phyloP scores from a whole-genome alignment of 305 asterid species.

The Solanum hybrid region DNA sequence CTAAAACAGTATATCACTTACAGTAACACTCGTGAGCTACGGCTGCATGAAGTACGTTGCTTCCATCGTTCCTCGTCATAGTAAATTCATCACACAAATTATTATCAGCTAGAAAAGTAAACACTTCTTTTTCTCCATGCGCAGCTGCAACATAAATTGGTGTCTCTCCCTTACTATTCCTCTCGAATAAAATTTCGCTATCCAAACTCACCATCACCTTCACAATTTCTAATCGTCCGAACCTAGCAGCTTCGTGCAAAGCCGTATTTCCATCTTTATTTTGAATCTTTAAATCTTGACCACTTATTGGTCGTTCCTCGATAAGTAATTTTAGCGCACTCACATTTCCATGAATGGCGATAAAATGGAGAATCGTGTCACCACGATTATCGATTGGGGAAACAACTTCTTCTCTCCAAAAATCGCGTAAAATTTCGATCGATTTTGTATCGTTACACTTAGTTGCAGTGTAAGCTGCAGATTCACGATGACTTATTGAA shows the following conservation, averaged over 20 bases:
- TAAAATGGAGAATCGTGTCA: conserved; percentile 4
- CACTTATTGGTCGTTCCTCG: not conserved
- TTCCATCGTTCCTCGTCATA: not conserved
- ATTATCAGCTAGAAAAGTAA: not conserved
- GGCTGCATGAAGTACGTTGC: conserved; percentile 1
- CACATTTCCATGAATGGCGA: not conserved
- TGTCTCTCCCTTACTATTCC: not conserved
- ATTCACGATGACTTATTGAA: not conserved
- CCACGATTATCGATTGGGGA: not conserved
- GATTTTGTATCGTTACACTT: not conserved
- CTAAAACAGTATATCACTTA: not conserved
- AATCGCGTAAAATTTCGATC: not conserved
- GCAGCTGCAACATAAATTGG: not conserved
- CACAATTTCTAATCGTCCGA: not conserved
- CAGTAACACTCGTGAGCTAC: not conserved
- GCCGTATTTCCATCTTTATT: not conserved
- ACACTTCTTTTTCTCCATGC: not conserved
- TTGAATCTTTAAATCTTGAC: not conserved
- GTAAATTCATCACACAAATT: not conserved
- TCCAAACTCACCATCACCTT: not conserved
- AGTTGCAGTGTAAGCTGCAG: not conserved
- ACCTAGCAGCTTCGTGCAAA: conserved; percentile 5
- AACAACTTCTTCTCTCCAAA: not conserved
- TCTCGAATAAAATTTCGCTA: not conserved
- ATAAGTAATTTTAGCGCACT: not conserved